phyloP scores from a whole-genome alignment of 331 rosid species.

The Malus hybrid region DNA sequence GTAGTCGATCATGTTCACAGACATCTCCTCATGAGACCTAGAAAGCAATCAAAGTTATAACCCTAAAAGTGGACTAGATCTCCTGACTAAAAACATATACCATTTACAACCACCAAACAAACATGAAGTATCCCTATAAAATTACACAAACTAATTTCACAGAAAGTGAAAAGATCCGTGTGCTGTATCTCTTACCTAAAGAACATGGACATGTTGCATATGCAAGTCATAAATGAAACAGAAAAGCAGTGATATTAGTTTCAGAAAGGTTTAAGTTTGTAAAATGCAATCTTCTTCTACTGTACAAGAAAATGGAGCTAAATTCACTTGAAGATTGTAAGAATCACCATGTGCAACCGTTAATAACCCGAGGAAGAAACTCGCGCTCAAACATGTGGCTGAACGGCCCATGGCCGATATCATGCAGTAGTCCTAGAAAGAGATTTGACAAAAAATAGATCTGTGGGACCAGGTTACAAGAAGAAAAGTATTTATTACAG shows the following conservation, averaged over 20 bases:
- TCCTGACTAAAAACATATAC: not conserved
- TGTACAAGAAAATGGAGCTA: not conserved
- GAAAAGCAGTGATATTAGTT: not conserved
- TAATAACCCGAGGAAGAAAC: slow-evolving; percentile 46
- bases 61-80: slow-evolving; percentile 5
- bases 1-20: slow-evolving; percentile 53
- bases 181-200: not conserved
- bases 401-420: slow-evolving; percentile 85
- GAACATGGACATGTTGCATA: not conserved
- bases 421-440: slow-evolving; percentile 66
- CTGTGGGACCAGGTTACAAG: slow-evolving; percentile 9
- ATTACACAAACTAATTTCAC: not conserved
- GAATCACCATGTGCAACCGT: slow-evolving; percentile 41
- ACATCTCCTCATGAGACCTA: slow-evolving; percentile 81
- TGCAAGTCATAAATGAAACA: not conserved
- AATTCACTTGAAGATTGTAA: slow-evolving; percentile 7
- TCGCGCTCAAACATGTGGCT: slow-evolving; percentile 63
- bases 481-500: slow-evolving; percentile 13
- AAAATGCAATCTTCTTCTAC: not conserved
- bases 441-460: slow-evolving; percentile 9
- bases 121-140: not conserved
- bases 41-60: slow-evolving; percentile 2
- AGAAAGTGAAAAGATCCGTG: not conserved
- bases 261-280: not conserved
- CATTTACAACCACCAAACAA: not conserved